These are phyloP conservation scores for Eimeria acervulina DNA, from an alignment of 169 alveolate species.

Conservation along the genomic window DNA sequence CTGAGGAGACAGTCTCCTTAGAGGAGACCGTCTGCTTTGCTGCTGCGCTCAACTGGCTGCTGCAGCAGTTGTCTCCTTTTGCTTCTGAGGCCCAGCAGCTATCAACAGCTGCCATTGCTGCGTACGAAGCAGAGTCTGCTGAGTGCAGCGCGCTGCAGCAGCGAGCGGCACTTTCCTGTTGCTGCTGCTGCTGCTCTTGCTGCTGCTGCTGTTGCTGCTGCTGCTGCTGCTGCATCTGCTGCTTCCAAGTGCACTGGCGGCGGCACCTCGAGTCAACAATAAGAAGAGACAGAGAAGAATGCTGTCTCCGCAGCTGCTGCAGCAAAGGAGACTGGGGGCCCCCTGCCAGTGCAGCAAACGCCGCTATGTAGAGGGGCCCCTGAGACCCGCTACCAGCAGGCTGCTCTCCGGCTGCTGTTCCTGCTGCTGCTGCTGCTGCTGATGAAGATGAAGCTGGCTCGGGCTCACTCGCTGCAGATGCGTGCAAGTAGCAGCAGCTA, in stretches of 20 bases:
- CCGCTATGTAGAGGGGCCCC: background rate
- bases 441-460: background rate
- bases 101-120: background rate
- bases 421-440: background rate
- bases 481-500: background rate
- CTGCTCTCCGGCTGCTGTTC: background rate
- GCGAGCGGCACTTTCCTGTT: background rate
- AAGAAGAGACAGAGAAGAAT: background rate
- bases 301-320: slow-evolving; percentile 9
- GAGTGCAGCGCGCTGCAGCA: slow-evolving; percentile 46
- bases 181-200: slow-evolving; percentile 23
- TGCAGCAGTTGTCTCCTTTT: background rate
- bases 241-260: background rate
- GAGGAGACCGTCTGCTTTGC: background rate
- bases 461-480: slow-evolving; percentile 9
- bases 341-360: slow-evolving; percentile 1
- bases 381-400: background rate
- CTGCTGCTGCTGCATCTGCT: no score
- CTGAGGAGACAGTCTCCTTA: background rate
- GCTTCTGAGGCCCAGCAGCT: background rate
- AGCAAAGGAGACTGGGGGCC: background rate
- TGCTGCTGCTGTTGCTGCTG: slow-evolving; percentile 53
- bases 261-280: slow-evolving; percentile 39
- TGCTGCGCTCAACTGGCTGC: background rate
- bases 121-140: background rate